These are phyloP conservation scores for Aciculosporium take DNA, from an alignment of 2,329 filamentous ascomycete species.

Conservation along the genomic window DNA sequence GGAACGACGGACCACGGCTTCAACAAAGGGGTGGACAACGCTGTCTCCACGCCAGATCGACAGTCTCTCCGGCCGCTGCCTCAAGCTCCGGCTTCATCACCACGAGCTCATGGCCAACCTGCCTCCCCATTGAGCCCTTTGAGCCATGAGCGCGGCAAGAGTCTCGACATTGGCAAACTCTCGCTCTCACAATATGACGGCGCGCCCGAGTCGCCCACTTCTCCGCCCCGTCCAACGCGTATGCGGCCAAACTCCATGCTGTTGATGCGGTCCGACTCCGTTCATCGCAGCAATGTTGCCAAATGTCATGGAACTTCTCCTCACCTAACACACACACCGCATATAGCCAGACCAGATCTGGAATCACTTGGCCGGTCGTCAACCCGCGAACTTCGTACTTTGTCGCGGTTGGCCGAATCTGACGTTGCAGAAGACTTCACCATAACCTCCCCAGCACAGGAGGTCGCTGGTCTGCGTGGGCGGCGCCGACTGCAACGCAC, in stretches of 20 bases:
- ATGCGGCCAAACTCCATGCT: slow-evolving; percentile 48
- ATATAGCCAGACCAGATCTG: slow-evolving; percentile 55
- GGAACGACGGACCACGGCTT: slow-evolving; percentile 26
- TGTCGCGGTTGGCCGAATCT: slow-evolving; percentile 70
- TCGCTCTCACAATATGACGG: slow-evolving; percentile 32
- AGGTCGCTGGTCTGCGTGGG: slow-evolving; percentile 78
- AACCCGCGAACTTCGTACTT: slow-evolving; percentile 73
- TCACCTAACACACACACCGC: slow-evolving; percentile 22
- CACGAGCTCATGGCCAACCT: slow-evolving; percentile 23
- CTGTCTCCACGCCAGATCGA: slow-evolving; percentile 59
- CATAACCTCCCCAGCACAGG: slow-evolving; percentile 62
- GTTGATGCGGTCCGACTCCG: slow-evolving; percentile 41
- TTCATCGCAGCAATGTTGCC: slow-evolving; percentile 23
- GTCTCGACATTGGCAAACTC: slow-evolving; percentile 45
- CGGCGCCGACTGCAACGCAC: slow-evolving; percentile 68
- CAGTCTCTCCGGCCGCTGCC: slow-evolving; percentile 64
- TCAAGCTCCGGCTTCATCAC: slow-evolving; percentile 42
- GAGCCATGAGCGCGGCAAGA: slow-evolving; percentile 46
- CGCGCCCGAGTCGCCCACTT: slow-evolving; percentile 22
- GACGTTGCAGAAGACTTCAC: slow-evolving; percentile 66
- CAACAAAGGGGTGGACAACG: slow-evolving; percentile 39
- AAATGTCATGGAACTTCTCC: slow-evolving; percentile 18
- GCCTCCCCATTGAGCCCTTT: slow-evolving; percentile 8
- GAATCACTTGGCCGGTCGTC: slow-evolving; percentile 75
- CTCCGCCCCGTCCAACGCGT: slow-evolving; percentile 27